A percentile compares a stretch with the other conserved stretches of the same genome.
phyloP scores from a whole-genome alignment of 139 green algal genomes.

The Chlorella sp. region DNA sequence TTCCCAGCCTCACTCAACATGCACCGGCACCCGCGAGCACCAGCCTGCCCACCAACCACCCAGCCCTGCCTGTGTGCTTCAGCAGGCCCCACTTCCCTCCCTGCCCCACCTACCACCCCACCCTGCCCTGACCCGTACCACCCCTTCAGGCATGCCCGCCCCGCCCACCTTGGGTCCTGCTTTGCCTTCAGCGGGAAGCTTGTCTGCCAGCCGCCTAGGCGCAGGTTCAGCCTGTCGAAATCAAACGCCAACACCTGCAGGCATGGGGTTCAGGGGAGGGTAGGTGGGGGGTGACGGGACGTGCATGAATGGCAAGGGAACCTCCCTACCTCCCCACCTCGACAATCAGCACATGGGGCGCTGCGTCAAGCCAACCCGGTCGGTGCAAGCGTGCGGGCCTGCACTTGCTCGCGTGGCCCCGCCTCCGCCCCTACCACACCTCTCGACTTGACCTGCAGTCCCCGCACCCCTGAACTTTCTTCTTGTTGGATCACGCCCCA shows the following conservation, averaged over 20 bases:
- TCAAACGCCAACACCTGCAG: conserved; percentile 50
- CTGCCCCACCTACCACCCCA: not conserved
- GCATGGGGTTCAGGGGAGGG: not conserved
- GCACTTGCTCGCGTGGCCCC: too few relatives aligned
- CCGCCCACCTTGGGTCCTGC: conserved; percentile 4
- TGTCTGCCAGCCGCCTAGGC: conserved; percentile 33
- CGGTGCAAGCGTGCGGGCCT: not conserved
- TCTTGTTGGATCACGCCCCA: too few relatives aligned
- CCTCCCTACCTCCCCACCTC: too few relatives aligned
- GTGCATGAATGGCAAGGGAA: not conserved
- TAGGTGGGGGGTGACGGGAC: not conserved
- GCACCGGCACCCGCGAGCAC: too few relatives aligned
- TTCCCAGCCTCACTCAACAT: too few relatives aligned
- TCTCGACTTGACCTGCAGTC: not conserved
- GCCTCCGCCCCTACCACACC: not conserved
- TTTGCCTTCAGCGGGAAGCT: conserved; percentile 35
- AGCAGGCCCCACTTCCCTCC: too few relatives aligned
- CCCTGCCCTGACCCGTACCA: not conserved
- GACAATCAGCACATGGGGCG: not conserved
- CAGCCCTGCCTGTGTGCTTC: too few relatives aligned
- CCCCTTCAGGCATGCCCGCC: not conserved
- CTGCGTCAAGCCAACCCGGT: not conserved
- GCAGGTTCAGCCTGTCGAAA: conserved; percentile 56
- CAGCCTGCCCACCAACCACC: too few relatives aligned
- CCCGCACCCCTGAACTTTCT: not conserved